Evolutionary conservation across 2,329 filamentous ascomycete genomes (phyloP), one percentile per base, ranked within the genome.

Genomic region (Mycogone perniciosa): DNA sequence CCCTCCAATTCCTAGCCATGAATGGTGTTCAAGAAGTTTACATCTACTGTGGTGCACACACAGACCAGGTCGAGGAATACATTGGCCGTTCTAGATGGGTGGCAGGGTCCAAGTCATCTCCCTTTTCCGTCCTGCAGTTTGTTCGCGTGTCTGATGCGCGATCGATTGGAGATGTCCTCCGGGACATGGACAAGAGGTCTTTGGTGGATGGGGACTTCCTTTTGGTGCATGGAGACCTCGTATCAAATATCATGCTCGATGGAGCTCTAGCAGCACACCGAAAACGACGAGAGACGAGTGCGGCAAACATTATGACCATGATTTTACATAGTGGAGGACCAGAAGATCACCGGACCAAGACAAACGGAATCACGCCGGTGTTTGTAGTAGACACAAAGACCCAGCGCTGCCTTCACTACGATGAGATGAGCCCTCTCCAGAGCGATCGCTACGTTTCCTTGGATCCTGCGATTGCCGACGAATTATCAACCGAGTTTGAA

Each of bases 241-340:
- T 99, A 45, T 88, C 89, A 57, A 97, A 96, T 63, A 74, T 97
- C 50, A 81, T 86, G 13, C 82, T 99, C n/a, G 89, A 92, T 55
- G 75, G 76, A 44, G 86, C 88, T 7, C 72, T 99, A 46, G 81
- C 84, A 3, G 84, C 82, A 48, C 93, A 99, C 67, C 83, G 88
- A 54, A 85, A 85, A 50, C 85, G 93, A 53, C 82, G 90, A 53
- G 81, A 85, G 63, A 83, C 84, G 48, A 89, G 95, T 71, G 92
- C 93, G 62, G 92, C 95, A 65, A 90, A 92, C 35, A 96, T 96
- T 69, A 97, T 99, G 93, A 99, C 93, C 3, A 87, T 96, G 78
- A 81, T 99, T 9, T 72, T 97, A 53, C 81, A 89, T 42, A 86
- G 91, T 65, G 88, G 85, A 7, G 89, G 88, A 42, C 72, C 78